Evolutionary conservation across 768 basidiomycete species (phyloP).

Genomic region (Leucocoprinus leucothites): DNA sequence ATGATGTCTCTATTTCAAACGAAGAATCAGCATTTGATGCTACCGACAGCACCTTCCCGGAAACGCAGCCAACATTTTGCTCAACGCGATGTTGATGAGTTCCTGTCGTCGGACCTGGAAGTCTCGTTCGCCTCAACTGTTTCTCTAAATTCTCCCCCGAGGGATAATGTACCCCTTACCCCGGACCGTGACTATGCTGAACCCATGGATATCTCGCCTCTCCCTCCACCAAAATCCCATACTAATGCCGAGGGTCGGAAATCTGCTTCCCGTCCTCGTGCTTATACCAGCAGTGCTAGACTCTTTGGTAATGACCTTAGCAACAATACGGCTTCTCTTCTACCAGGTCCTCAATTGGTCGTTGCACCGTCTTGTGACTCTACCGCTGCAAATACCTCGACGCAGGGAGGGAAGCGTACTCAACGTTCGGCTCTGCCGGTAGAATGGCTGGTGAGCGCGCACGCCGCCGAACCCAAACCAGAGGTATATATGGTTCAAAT

Average conservation of each 20-base stretch:
- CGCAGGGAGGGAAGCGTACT: slow-evolving; percentile 45
- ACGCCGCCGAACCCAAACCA: slow-evolving; percentile 18
- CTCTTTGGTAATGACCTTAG: slow-evolving; percentile 75
- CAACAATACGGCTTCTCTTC: slow-evolving; percentile 38
- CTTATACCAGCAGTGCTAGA: slow-evolving; percentile 62
- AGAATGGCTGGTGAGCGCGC: slow-evolving; percentile 49
- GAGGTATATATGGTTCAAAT: slow-evolving; percentile 21
- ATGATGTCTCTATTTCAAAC: slow-evolving; percentile 57
- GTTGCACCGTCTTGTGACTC: slow-evolving; percentile 30
- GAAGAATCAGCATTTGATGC: slow-evolving; percentile 40
- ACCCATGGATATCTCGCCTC: slow-evolving; percentile 84
- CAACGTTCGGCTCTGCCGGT: slow-evolving; percentile 63
- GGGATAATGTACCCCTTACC: slow-evolving; percentile 39
- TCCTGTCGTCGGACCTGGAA: slow-evolving; percentile 75
- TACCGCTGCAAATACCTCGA: slow-evolving; percentile 28
- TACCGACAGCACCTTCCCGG: slow-evolving; percentile 43
- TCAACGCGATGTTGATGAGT: slow-evolving; percentile 57
- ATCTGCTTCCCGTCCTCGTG: slow-evolving; percentile 49
- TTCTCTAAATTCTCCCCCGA: slow-evolving; percentile 72
- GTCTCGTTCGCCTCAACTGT: slow-evolving; percentile 81
- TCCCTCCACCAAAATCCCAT: slow-evolving; percentile 32
- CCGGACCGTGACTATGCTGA: slow-evolving; percentile 39
- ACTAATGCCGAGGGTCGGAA: slow-evolving; percentile 22
- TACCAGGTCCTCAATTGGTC: slow-evolving; percentile 29
- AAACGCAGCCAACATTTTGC: slow-evolving; percentile 45